Evolutionary conservation across 176 grass and related monocot genomes (phyloP).

Genomic region (Coix lacrymajobi): DNA sequence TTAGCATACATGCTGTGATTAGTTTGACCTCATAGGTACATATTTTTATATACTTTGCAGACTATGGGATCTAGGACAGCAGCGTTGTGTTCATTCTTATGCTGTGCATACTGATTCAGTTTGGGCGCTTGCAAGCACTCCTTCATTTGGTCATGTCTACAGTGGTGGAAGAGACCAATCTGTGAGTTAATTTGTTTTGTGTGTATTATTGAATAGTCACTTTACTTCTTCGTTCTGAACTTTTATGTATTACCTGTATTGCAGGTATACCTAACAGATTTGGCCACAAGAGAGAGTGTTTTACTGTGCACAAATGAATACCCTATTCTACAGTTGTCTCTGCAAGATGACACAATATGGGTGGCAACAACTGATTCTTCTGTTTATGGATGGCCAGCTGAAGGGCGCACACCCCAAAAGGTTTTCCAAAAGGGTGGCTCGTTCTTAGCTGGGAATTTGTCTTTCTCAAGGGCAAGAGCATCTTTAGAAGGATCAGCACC

Average conservation of each 20-base stretch:
- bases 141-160: slow-evolving; percentile 92
- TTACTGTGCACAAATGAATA: slow-evolving; percentile 79
- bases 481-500: slow-evolving; percentile 96
- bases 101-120: slow-evolving; percentile 96
- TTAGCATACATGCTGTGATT: neutral
- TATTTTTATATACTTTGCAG: slow-evolving; percentile 43
- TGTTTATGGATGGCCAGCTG: slow-evolving; percentile 78
- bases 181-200: slow-evolving; percentile 47
- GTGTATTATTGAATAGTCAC: neutral
- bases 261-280: slow-evolving; percentile 89
- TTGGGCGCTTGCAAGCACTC: slow-evolving; percentile 82
- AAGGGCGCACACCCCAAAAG: slow-evolving; percentile 61
- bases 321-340: slow-evolving; percentile 75
- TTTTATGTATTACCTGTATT: slow-evolving; percentile 15
- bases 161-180: slow-evolving; percentile 97
- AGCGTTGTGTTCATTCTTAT: slow-evolving; percentile 96
- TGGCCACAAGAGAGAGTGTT: slow-evolving; percentile 84
- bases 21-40: neutral
- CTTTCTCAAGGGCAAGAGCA: slow-evolving; percentile 89
- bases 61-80: slow-evolving; percentile 97
- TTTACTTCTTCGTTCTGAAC: slow-evolving; percentile 26
- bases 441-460: slow-evolving; percentile 97
- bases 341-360: slow-evolving; percentile 96
- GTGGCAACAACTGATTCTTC: slow-evolving; percentile 82
- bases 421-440: slow-evolving; percentile 86